phyloP scores from a whole-genome alignment of 2,329 filamentous ascomycete species.

The Tetracladium maxilliforme region DNA sequence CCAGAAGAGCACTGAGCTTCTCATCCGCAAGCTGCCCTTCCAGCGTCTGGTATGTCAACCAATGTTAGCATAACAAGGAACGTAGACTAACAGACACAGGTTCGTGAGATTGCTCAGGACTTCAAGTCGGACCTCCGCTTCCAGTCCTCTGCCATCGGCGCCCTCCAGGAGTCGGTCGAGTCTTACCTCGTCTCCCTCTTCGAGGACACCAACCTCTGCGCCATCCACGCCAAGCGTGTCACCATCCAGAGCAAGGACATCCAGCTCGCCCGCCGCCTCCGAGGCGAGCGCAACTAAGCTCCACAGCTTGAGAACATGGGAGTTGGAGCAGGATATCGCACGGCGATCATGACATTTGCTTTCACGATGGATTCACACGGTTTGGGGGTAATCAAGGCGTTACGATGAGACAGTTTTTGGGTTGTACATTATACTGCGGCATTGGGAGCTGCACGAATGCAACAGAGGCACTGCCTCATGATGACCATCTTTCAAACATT shows the following conservation, averaged over 20 bases:
- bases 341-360: no score
- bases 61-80: no score
- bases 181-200: slow-evolving; percentile 97
- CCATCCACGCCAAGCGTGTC: slow-evolving; percentile 98
- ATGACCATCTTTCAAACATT: no score
- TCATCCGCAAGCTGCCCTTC: slow-evolving; percentile 96
- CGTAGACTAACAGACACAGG: no score
- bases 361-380: no score
- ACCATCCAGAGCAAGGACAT: slow-evolving; percentile 96
- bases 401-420: no score
- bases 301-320: no score
- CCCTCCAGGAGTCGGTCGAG: slow-evolving; percentile 96
- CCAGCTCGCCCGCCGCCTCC: slow-evolving; percentile 87
- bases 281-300: slow-evolving; percentile 84
- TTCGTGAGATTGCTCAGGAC: slow-evolving; percentile 92
- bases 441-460: no score
- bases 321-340: no score
- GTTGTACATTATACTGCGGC: no score
- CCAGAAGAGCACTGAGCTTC: slow-evolving; percentile 91
- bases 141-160: slow-evolving; percentile 95
- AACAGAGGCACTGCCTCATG: no score
- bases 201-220: slow-evolving; percentile 96
- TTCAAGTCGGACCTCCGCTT: slow-evolving; percentile 94
- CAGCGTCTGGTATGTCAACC: slow-evolving; percentile 92
- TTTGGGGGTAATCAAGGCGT: no score